Percentiles rank a stretch among this genome's conserved stretches.
These are phyloP conservation scores for Fusarium verrucosum DNA, from an alignment of 2,329 filamentous ascomycete species.

Conservation along the genomic window DNA sequence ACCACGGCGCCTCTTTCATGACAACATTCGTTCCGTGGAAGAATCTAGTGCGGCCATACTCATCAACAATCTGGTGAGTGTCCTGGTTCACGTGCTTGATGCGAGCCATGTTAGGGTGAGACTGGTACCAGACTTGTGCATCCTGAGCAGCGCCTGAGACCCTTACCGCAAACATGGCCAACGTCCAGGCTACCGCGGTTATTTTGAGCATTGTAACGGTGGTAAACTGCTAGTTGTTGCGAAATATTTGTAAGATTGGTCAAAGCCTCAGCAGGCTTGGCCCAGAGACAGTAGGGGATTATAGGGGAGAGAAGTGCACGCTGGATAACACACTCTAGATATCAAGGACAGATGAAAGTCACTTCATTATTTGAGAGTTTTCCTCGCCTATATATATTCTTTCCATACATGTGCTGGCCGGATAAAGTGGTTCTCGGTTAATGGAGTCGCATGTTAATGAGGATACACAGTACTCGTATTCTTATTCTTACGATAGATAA, in stretches of 20 bases:
- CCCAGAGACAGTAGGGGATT: too few species aligned
- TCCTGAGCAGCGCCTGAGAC: not conserved
- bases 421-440: not conserved
- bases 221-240: not conserved
- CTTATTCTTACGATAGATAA: too few species aligned
- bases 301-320: too few species aligned
- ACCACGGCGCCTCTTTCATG: not conserved
- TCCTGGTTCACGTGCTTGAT: slow-evolving; percentile 1
- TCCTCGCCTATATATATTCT: not conserved
- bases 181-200: not conserved
- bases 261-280: too few species aligned
- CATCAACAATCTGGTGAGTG: not conserved
- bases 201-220: not conserved
- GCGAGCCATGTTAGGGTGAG: not conserved
- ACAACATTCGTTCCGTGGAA: not conserved
- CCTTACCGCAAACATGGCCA: accelerated
- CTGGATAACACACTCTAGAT: too few species aligned
- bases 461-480: too few species aligned
- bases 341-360: too few species aligned
- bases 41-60: not conserved
- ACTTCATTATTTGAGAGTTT: too few species aligned
- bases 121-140: not conserved
- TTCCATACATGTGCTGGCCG: not conserved
- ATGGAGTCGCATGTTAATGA: too few species aligned
- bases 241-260: too few species aligned